Evolutionary conservation across 108 stramenopile species (phyloP).

Genomic region (Aurantiochytrium sp.): DNA sequence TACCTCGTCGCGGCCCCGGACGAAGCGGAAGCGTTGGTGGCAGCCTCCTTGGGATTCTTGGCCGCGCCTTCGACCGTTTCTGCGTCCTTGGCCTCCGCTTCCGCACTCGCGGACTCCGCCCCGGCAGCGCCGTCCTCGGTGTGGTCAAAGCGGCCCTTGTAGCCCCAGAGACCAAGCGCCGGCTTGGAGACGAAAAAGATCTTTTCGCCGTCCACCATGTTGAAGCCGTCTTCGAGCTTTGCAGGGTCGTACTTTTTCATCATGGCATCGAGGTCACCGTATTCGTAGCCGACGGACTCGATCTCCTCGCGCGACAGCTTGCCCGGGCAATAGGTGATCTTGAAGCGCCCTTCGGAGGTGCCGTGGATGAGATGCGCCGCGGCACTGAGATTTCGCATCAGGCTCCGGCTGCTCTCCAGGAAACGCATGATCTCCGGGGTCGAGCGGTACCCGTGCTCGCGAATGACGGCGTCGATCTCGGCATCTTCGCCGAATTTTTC

Average conservation of each 20-base stretch:
- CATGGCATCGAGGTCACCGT: constrained; percentile 67
- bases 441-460: constrained; percentile 81
- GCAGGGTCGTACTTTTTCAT: constrained; percentile 60
- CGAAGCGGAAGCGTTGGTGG: too few species aligned
- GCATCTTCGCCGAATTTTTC: constrained; percentile 81
- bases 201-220: constrained; percentile 65
- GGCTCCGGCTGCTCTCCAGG: constrained; percentile 68
- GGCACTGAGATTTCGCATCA: constrained; percentile 77
- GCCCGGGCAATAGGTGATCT: constrained; percentile 82
- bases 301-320: constrained; percentile 73
- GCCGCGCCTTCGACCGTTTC: neutral
- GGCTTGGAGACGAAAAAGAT: constrained; percentile 86
- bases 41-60: too few species aligned
- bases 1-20: too few species aligned
- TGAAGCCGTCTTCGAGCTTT: constrained; percentile 76
- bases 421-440: constrained; percentile 74
- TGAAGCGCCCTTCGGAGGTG: constrained; percentile 82
- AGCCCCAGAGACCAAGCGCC: constrained; percentile 89
- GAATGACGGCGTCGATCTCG: constrained; percentile 75
- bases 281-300: constrained; percentile 76
- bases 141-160: constrained; percentile 65
- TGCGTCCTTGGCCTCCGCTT: neutral
- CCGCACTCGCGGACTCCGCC: neutral
- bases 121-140: neutral
- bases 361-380: constrained; percentile 94